Base-by-base conservation (phyloP, 164 flowering plant species). In the Nymphaea thermarum region DNA sequence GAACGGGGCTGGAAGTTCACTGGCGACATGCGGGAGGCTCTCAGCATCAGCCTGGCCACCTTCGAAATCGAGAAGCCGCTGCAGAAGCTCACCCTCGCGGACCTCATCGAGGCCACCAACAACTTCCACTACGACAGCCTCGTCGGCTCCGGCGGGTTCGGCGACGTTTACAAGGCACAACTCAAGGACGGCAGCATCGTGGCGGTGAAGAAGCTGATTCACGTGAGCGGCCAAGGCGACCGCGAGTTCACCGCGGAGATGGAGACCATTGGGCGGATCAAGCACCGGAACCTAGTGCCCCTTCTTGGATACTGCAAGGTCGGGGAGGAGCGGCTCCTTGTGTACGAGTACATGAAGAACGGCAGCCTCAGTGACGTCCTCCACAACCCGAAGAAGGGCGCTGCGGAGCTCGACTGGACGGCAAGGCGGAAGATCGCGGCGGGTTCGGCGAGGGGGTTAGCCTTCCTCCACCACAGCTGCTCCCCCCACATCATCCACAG, bases 171-270 rank as follows among this genome's bases (percentile, higher is more conserved):
- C 85, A 86, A 80, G 72, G 99, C 97, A 0, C 82, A 83, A 60
- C 78, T 95, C 73, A 92, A 87, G 73, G 98, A 95, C 60, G 97
- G 95, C 14, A 86, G 80, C 61, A 74, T 82, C 36, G 98, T 92
- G 0, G 99, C 99, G 2, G 87, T 95, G 71, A 95, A 95, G 86
- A 92, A 92, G 67, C 82, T 95, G 64, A 92, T 87, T 44, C 97
- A 95, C 51, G 70, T 90, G 2, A 92, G 96, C 43, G 97, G 98
- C 3, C 98, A 92, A 68, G 99, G 99, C 0, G 98, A 95, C 64
- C 77, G 98, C 3, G 99, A 95, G 67, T 95, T 95, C 91, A 92
- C 90, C 2, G 97, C 98, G 5, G 99, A 95, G 76, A 90, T 95
- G 98, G 99, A 95, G 67, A 95, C 98, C 15, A 95, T 92, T 42